These are phyloP conservation scores for Sporothrix euskadiensis DNA, from an alignment of 2,329 filamentous ascomycete genomes.

Conservation along the genomic window DNA sequence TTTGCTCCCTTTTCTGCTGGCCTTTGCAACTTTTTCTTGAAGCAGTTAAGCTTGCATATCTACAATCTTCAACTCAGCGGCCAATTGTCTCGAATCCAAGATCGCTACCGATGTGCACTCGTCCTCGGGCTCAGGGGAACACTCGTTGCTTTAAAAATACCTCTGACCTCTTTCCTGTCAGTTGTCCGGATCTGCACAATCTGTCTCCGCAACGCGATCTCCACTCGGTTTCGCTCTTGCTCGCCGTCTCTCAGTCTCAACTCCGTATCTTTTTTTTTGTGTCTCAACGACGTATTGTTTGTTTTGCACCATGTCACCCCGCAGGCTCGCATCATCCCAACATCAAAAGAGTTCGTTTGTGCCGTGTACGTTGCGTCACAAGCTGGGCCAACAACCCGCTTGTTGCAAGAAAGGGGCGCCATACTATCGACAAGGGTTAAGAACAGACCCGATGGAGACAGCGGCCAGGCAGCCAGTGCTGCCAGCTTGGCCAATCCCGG, in stretches of 20 bases:
- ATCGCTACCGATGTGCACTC: conserved; percentile 8
- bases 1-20: not conserved
- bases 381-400: not conserved
- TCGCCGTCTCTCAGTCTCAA: not conserved
- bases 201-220: not conserved
- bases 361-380: not conserved
- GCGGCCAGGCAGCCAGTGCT: not conserved
- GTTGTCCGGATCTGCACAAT: conserved; percentile 6
- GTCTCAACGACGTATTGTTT: no score
- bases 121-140: not conserved
- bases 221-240: not conserved
- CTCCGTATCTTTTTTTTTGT: no score
- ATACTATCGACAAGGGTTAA: not conserved
- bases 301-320: not conserved
- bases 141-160: not conserved
- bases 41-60: conserved; percentile 4
- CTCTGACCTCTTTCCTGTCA: not conserved
- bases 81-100: conserved; percentile 2
- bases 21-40: not conserved
- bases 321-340: not conserved
- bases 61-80: not conserved
- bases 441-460: not conserved
- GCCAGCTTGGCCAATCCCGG: not conserved
- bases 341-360: not conserved
- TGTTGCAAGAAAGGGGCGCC: not conserved